These are phyloP conservation scores for Deinandra increscens DNA, from an alignment of 129 eudicot species.

Conservation along the genomic window DNA sequence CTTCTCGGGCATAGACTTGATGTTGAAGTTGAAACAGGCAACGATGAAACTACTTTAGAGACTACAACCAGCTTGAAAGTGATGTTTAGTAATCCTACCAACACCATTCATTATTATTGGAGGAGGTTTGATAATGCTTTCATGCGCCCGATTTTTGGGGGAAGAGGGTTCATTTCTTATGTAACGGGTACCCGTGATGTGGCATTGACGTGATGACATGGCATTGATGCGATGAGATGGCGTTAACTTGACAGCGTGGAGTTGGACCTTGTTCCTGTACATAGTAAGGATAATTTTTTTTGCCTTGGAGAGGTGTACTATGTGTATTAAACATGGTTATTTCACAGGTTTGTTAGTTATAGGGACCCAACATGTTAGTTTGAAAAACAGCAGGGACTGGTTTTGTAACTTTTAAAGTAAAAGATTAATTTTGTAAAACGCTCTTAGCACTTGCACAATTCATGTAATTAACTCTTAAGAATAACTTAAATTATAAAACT, in stretches of 20 bases:
- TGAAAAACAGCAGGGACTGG: no score
- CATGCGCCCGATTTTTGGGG: slow-evolving; percentile 85
- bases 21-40: slow-evolving; percentile 26
- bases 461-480: no score
- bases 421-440: no score
- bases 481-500: no score
- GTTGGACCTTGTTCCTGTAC: neutral
- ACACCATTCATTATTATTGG: slow-evolving; percentile 69
- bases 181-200: slow-evolving; percentile 32
- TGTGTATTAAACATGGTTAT: neutral
- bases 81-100: slow-evolving; percentile 50
- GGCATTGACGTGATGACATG: slow-evolving; percentile 9
- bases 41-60: slow-evolving; percentile 3
- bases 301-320: no score
- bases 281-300: neutral
- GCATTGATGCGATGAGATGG: neutral
- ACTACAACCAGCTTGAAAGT: slow-evolving; percentile 37
- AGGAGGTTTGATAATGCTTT: slow-evolving; percentile 58
- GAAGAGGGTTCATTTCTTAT: slow-evolving; percentile 48
- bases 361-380: no score
- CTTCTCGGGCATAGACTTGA: slow-evolving; percentile 38
- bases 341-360: no score
- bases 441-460: no score
- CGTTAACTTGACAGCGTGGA: neutral
- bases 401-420: no score